A percentile compares a stretch with the other conserved stretches of the same genome.
Evolutionary conservation across 495 filamentous ascomycete species (phyloP).

Genomic region (Penicillium diatomitis): DNA sequence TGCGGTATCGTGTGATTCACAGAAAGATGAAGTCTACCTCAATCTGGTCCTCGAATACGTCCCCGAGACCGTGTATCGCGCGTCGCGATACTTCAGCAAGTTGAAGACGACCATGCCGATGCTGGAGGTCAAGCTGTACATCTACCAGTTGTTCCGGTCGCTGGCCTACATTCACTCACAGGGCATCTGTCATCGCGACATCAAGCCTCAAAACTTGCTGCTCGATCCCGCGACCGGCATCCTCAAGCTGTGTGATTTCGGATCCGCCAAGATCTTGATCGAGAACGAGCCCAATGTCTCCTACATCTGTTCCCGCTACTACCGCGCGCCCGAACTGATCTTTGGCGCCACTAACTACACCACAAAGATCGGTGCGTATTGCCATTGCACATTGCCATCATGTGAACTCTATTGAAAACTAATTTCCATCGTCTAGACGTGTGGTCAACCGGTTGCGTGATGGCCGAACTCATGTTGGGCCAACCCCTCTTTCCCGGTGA

Average conservation of each 20-base stretch:
- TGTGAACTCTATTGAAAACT: conserved; percentile 5
- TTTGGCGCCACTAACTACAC: conserved; percentile 99
- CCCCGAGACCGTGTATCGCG: conserved; percentile 95
- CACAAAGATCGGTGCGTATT: conserved; percentile 87
- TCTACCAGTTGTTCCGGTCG: conserved; percentile 97
- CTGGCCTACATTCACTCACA: conserved; percentile 99
- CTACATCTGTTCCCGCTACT: conserved; percentile 99
- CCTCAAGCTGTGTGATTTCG: conserved; percentile 97
- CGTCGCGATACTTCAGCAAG: conserved; percentile 99
- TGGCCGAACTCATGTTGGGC: conserved; percentile 98
- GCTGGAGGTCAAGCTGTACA: conserved; percentile 97
- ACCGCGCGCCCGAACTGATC: conserved; percentile 94
- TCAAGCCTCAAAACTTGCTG: conserved; percentile 97
- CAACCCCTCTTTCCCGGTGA: conserved; percentile 99
- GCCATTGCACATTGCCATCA: conserved; percentile 1
- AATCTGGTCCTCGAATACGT: conserved; percentile 98
- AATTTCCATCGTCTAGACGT: conserved; percentile 59
- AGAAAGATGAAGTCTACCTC: conserved; percentile 99
- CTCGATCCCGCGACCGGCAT: conserved; percentile 85
- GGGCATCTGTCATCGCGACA: conserved; percentile 97
- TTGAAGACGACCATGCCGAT: conserved; percentile 99
- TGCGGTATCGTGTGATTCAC: not conserved
- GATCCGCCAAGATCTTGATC: conserved; percentile 96
- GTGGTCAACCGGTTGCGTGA: conserved; percentile 98
- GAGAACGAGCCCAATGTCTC: conserved; percentile 99